phyloP scores from a whole-genome alignment of 345 rosid species.

The Citrus trifoliata region DNA sequence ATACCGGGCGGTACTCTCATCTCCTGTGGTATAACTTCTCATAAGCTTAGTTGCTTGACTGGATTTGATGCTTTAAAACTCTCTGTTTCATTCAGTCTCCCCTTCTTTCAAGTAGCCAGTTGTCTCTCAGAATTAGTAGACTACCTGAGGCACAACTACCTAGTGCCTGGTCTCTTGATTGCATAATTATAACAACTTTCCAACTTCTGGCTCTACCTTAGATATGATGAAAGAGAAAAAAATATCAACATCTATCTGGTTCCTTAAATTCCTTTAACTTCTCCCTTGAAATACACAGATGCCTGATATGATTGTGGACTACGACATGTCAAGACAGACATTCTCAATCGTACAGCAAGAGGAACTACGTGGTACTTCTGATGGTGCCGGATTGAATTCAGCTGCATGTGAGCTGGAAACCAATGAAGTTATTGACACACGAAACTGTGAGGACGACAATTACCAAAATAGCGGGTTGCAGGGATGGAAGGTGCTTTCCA shows the following conservation, averaged over 20 bases:
- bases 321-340: constrained; percentile 56
- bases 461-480: constrained; percentile 18
- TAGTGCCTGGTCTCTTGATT: not conserved
- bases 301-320: constrained; percentile 83
- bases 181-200: constrained; percentile 2
- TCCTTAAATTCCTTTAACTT: not conserved
- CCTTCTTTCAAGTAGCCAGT: not conserved
- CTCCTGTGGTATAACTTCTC: constrained; percentile 75
- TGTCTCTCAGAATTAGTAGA: not conserved
- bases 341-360: constrained; percentile 68
- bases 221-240: not conserved
- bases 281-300: constrained; percentile 47
- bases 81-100: not conserved
- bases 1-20: constrained; percentile 79
- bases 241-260: not conserved
- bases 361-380: constrained; percentile 34
- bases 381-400: constrained; percentile 21
- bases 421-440: not conserved
- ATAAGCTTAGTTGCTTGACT: constrained; percentile 4
- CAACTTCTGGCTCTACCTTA: not conserved
- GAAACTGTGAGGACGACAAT: constrained; percentile 17
- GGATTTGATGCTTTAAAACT: not conserved
- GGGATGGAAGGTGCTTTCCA: constrained; percentile 53
- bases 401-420: constrained; percentile 24
- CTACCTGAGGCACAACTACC: not conserved